These are phyloP conservation scores for Daldinia grandis DNA, from an alignment of 495 filamentous ascomycete genomes.

Conservation along the genomic window DNA sequence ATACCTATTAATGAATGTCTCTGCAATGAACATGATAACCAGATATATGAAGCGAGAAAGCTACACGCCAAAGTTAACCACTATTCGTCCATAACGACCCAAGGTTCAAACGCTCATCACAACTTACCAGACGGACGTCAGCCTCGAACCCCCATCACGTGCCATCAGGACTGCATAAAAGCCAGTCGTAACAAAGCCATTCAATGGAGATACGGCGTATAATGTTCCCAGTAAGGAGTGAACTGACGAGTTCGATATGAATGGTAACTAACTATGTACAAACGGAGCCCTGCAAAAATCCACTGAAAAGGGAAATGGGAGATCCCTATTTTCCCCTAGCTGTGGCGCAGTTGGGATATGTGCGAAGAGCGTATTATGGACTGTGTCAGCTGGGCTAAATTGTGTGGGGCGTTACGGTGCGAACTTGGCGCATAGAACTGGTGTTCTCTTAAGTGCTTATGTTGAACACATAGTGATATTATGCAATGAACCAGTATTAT, in stretches of 20 bases:
- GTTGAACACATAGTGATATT: not conserved
- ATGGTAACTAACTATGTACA: constrained; percentile 6
- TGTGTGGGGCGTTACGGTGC: not conserved
- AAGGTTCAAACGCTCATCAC: not conserved
- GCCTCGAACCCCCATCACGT: constrained; percentile 47
- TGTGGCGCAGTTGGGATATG: constrained; percentile 31
- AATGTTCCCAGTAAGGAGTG: constrained; percentile 21
- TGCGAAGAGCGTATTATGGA: not conserved
- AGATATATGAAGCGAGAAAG: constrained; percentile 56
- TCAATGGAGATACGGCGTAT: constrained; percentile 25
- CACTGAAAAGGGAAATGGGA: constrained; percentile 24
- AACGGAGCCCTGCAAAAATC: constrained; percentile 3
- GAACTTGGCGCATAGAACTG: not conserved
- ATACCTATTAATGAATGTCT: constrained; percentile 57
- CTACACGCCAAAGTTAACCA: constrained; percentile 32
- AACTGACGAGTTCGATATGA: constrained; percentile 14
- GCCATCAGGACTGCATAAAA: constrained; percentile 45
- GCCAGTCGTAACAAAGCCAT: constrained; percentile 32
- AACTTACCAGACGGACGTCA: constrained; percentile 54
- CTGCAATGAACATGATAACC: constrained; percentile 54
- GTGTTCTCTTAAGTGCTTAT: not conserved
- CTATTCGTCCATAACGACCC: not conserved
- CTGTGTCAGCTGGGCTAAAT: not conserved
- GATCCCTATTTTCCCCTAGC: constrained; percentile 31
- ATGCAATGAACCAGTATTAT: not conserved